phyloP scores from a whole-genome alignment of 257 asterid species.

The Agastache rugosa region DNA sequence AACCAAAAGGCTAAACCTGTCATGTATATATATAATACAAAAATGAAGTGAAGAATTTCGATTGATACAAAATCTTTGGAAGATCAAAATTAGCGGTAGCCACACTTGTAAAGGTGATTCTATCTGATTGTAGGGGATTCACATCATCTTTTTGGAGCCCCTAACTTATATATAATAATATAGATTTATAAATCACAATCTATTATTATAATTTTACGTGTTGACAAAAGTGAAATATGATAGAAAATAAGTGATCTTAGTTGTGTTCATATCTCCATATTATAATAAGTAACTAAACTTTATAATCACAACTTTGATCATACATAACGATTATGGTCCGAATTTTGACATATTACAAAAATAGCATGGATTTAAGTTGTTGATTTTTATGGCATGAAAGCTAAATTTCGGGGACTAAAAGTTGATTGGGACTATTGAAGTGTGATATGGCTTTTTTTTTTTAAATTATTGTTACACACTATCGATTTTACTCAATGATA shows the following conservation, averaged over 20 bases:
- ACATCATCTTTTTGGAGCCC: slow-evolving; percentile 42
- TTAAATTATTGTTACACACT: too few relatives aligned
- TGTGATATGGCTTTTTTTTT: too few relatives aligned
- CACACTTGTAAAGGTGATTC: slow-evolving; percentile 45
- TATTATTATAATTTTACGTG: not conserved
- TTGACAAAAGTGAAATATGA: not conserved
- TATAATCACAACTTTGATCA: too few relatives aligned
- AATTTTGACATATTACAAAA: too few relatives aligned
- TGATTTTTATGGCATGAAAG: too few relatives aligned
- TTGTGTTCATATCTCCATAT: not conserved
- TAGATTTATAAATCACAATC: not conserved
- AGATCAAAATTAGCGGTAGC: slow-evolving; percentile 32
- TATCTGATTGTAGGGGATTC: slow-evolving; percentile 40
- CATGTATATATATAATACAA: slow-evolving; percentile 16
- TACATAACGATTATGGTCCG: too few relatives aligned
- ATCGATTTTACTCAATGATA: too few relatives aligned
- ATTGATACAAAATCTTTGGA: slow-evolving; percentile 28
- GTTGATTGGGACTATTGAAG: too few relatives aligned
- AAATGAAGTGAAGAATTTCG: slow-evolving; percentile 35
- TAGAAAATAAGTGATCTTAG: not conserved
- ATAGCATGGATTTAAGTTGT: too few relatives aligned
- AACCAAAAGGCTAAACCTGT: slow-evolving; percentile 39
- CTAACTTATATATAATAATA: slow-evolving; percentile 6
- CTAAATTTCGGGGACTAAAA: too few relatives aligned
- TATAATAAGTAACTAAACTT: too few relatives aligned